phyloP scores from a whole-genome alignment of 1,139 yeast species.

The Pichia sp. region DNA sequence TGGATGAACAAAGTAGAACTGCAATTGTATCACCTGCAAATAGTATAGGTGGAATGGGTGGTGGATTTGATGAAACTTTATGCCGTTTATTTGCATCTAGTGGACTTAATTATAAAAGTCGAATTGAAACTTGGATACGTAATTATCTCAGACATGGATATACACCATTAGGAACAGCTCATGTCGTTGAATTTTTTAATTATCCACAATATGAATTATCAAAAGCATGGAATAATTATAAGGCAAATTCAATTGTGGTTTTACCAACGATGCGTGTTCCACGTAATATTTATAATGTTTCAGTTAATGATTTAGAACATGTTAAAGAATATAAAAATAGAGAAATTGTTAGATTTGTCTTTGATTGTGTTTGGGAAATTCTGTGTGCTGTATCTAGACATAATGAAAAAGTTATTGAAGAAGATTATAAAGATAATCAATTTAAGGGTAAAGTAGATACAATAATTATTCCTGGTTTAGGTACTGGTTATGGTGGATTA shows the following conservation, averaged over 20 bases:
- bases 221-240: constrained; percentile 25
- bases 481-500: constrained; percentile 45
- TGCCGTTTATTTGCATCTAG: constrained; percentile 29
- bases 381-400: constrained; percentile 27
- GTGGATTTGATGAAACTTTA: constrained; percentile 45
- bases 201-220: constrained; percentile 16
- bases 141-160: constrained; percentile 27
- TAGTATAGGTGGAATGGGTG: constrained; percentile 44
- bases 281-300: constrained; percentile 12
- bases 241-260: constrained; percentile 35
- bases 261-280: constrained; percentile 48
- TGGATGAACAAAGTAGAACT: constrained; percentile 8
- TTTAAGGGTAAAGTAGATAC: constrained; percentile 27
- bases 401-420: constrained; percentile 16
- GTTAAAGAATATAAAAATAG: neutral
- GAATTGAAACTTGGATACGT: constrained; percentile 18
- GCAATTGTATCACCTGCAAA: constrained; percentile 49
- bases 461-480: constrained; percentile 43
- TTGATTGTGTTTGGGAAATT: constrained; percentile 43
- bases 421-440: constrained; percentile 25
- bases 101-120: constrained; percentile 11
- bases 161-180: constrained; percentile 30
- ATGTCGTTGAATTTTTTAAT: constrained; percentile 26
- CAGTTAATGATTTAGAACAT: constrained; percentile 8
- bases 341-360: constrained; percentile 29